These are phyloP conservation scores for Fusarium neocosmosporiellum DNA, from an alignment of 2,329 filamentous ascomycete species.

Conservation along the genomic window DNA sequence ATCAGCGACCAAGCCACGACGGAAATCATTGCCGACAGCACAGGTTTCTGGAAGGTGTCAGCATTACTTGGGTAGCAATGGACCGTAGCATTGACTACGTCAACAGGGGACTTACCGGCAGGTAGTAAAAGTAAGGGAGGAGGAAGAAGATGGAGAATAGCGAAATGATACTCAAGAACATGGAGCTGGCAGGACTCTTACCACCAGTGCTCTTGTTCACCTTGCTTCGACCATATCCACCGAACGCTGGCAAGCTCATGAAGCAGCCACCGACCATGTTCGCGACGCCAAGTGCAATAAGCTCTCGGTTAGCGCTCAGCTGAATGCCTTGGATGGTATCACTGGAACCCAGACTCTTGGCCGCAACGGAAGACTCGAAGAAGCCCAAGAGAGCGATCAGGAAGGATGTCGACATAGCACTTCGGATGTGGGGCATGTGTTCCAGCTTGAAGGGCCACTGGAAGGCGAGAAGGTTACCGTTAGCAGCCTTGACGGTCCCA, in stretches of 20 bases:
- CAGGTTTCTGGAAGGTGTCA: constrained; percentile 76
- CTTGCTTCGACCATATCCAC: constrained; percentile 95
- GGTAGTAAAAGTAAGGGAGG: constrained; percentile 91
- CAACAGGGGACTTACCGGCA: constrained; percentile 75
- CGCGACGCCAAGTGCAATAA: constrained; percentile 89
- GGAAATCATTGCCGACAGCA: constrained; percentile 92
- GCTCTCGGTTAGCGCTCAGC: constrained; percentile 90
- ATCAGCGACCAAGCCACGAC: constrained; percentile 95
- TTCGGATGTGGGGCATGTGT: constrained; percentile 84
- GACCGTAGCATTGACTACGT: neutral
- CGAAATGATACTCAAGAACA: constrained; percentile 86
- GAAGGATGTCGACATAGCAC: constrained; percentile 90
- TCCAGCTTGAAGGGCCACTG: constrained; percentile 84
- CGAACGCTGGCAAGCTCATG: constrained; percentile 92
- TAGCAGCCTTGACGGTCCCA: constrained; percentile 80
- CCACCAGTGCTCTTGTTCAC: constrained; percentile 94
- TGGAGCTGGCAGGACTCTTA: constrained; percentile 91
- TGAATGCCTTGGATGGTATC: constrained; percentile 82
- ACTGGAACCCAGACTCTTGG: constrained; percentile 82
- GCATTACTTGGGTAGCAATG: neutral
- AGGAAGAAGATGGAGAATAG: constrained; percentile 84
- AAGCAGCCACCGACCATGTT: constrained; percentile 94
- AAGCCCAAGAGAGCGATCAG: constrained; percentile 96
- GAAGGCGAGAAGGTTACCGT: constrained; percentile 80
- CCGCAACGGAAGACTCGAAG: constrained; percentile 96